Conservation (phyloP, 1,284 basidiomycete species). For the Mrakiaceae sp. region DNA sequence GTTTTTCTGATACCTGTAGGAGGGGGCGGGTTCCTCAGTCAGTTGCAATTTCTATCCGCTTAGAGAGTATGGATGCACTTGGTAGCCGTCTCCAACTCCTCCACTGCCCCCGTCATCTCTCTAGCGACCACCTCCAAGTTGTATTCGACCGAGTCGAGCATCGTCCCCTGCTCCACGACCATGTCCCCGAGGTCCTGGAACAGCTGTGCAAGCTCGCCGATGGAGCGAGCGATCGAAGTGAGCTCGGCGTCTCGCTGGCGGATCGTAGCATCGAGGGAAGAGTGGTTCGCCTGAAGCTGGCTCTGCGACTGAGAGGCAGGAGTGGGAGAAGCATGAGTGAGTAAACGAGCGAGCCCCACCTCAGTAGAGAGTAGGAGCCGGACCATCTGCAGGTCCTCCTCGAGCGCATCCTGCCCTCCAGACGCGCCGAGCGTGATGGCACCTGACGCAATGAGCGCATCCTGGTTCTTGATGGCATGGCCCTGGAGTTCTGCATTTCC, state of each 20-base stretch:
- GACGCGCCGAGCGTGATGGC: slow-evolving; percentile 49
- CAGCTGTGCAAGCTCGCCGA: slow-evolving; percentile 80
- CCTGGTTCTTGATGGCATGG: slow-evolving; percentile 88
- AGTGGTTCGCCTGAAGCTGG: slow-evolving; percentile 29
- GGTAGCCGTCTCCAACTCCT: slow-evolving; percentile 71
- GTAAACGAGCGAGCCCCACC: slow-evolving; percentile 1
- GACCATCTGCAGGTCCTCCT: slow-evolving; percentile 70
- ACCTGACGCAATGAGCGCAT: slow-evolving; percentile 66
- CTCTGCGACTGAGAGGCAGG: slow-evolving; percentile 39
- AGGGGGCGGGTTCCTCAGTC: background rate
- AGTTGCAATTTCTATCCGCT: background rate
- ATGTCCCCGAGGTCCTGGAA: slow-evolving; percentile 89
- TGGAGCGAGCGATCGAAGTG: slow-evolving; percentile 82
- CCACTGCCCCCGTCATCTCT: slow-evolving; percentile 69
- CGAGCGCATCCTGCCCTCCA: slow-evolving; percentile 45
- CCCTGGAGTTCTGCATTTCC: slow-evolving; percentile 63
- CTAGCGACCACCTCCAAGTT: slow-evolving; percentile 87
- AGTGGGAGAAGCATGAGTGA: slow-evolving; percentile 24
- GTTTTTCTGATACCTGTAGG: slow-evolving; percentile 72
- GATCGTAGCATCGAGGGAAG: background rate
- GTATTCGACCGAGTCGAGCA: slow-evolving; percentile 92
- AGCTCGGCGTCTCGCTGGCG: slow-evolving; percentile 46
- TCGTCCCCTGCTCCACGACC: slow-evolving; percentile 95
- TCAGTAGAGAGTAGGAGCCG: slow-evolving; percentile 23
- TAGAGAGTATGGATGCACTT: slow-evolving; percentile 40